Conservation (phyloP, 1,139 yeast genomes). For the Suhomyces wounanorum region DNA sequence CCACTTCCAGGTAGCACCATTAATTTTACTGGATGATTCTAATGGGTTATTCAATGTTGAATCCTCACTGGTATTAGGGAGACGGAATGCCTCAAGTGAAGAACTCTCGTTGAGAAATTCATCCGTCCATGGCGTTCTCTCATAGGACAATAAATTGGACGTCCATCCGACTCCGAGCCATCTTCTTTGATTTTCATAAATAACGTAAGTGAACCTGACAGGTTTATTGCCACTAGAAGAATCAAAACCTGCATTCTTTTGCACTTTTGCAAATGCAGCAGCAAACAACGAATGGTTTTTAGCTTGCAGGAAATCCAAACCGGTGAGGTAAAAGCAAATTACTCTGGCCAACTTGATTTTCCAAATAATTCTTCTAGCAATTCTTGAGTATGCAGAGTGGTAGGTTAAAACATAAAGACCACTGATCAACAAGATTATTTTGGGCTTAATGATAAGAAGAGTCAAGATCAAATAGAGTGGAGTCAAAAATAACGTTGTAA, state of each 20-base stretch:
- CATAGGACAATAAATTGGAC: constrained; percentile 83
- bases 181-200: constrained; percentile 94
- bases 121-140: constrained; percentile 96
- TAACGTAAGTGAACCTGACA: constrained; percentile 84
- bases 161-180: constrained; percentile 99
- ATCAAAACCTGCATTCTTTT: constrained; percentile 45
- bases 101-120: constrained; percentile 87
- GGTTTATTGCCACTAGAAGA: constrained; percentile 47
- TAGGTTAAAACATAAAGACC: constrained; percentile 74
- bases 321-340: constrained; percentile 78
- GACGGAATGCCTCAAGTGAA: constrained; percentile 70
- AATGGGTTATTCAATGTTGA: constrained; percentile 33
- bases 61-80: constrained; percentile 64
- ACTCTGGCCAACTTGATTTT: constrained; percentile 70
- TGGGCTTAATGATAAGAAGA: constrained; percentile 67
- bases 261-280: constrained; percentile 63
- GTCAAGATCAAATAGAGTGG: constrained; percentile 78
- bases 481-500: constrained; percentile 82
- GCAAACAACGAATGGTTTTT: constrained; percentile 51
- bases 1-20: constrained; percentile 90
- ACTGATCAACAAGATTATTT: constrained; percentile 58
- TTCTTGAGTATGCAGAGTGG: constrained; percentile 82
- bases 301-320: constrained; percentile 73
- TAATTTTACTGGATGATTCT: constrained; percentile 45
- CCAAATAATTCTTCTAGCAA: constrained; percentile 83